A percentile compares a stretch with the other conserved stretches of the same genome.
Conservation (phyloP, 768 basidiomycete genomes). For the Termitomyces sp. region DNA sequence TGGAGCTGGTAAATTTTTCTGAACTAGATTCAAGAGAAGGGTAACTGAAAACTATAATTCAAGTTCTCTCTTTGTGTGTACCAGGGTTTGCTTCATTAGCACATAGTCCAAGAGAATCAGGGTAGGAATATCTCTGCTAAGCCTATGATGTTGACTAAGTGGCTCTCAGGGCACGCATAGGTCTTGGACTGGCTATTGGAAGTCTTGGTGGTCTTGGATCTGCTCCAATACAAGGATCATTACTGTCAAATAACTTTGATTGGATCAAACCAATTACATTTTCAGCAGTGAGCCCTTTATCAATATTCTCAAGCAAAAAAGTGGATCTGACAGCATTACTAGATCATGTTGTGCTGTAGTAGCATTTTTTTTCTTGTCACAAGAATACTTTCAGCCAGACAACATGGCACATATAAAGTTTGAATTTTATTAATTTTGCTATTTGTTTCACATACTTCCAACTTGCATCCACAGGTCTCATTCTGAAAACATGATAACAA, state of each 20-base stretch:
- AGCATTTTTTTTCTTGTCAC: no score
- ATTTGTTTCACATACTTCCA: no score
- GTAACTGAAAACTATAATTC: background rate
- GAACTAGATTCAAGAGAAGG: background rate
- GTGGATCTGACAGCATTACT: no score
- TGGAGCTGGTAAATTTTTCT: background rate
- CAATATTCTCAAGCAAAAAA: no score
- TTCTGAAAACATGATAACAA: no score
- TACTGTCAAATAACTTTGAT: conserved; percentile 21
- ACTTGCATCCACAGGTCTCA: no score
- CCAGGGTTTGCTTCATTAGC: conserved; percentile 22
- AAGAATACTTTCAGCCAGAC: no score
- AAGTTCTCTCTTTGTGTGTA: conserved; percentile 31
- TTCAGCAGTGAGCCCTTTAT: conserved; percentile 3
- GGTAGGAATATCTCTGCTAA: conserved; percentile 17
- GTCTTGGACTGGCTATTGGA: conserved; percentile 26
- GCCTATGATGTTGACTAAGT: background rate
- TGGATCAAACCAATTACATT: conserved; percentile 29
- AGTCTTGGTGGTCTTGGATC: conserved; percentile 27
- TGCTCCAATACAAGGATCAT: conserved; percentile 27
- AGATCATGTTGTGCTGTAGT: no score
- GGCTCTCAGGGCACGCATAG: conserved; percentile 25
- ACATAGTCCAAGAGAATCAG: conserved; percentile 24
- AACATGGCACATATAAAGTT: no score
- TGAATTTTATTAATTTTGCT: no score